Evolutionary conservation across 2,329 filamentous ascomycete genomes (phyloP), one percentile per base, ranked within the genome.

Genomic region (Karstenula rhodostoma): DNA sequence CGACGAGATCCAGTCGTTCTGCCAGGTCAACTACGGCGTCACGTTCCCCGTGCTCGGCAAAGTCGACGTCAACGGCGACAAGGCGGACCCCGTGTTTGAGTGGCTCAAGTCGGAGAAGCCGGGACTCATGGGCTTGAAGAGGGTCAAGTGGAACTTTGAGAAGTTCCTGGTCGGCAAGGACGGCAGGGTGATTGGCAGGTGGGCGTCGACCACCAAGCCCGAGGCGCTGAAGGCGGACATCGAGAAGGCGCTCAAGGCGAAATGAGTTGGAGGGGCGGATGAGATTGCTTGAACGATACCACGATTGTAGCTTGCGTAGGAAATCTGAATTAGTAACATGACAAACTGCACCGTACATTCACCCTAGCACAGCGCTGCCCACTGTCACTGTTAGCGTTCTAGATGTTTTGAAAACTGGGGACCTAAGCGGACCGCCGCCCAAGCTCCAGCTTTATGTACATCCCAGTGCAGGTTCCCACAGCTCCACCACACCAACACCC

Each of bases 61-160:
- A 86, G 87, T 92, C 53, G 92, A 98, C 63, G 95, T 77, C 60
- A 99, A 99, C 78, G 95, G 95, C 72, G 87, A 90, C 70, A 84
- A 88, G 32, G 90, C 93, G 50, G 87, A 88, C 71, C 93, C 94
- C 0, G 80, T 97, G 40, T 98, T 86, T 79, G 85, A 91, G 76
- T 99, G 86, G 86, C 77, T 90, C 79, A 90, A 90, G 83, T 79
- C 79, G 59, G 81, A 86, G 79, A 90, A 93, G 84, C 86, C 94
- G 0, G 94, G 95, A 23, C 74, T 97, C 58, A 81, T 98, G 81
- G 95, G 95, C 22, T 78, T 98, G 75, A 94, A 96, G 89, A 81
- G 89, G 64, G 85, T 99, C 73, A 97, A 98, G 90, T 99, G 95
- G 95, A 99, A 99, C 83, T 99, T 98, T 83, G 95, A 99, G 81